Percentiles rank a stretch among this genome's conserved stretches.
These are phyloP conservation scores for Picea engelmannii DNA, from an alignment of 83 land plant species.

Conservation along the genomic window DNA sequence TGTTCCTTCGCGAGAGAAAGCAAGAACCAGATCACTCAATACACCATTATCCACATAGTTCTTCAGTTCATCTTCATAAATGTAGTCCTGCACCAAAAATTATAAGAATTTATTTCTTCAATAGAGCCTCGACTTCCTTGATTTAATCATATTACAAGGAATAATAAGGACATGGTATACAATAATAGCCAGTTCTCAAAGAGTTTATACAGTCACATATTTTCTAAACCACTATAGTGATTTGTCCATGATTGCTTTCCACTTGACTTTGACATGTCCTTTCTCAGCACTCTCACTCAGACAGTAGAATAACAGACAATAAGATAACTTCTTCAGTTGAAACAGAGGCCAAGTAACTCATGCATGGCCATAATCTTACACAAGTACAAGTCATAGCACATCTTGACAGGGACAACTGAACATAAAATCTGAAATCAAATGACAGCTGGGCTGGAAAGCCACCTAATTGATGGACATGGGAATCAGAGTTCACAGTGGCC, in stretches of 20 bases:
- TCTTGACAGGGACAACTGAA: too few relatives aligned
- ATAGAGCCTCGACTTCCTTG: background rate
- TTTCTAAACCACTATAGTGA: background rate
- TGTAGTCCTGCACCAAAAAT: slow-evolving; percentile 65
- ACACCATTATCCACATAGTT: slow-evolving; percentile 65
- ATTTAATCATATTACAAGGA: background rate
- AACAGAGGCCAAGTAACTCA: background rate
- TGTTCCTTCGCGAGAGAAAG: slow-evolving; percentile 92
- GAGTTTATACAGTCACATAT: background rate
- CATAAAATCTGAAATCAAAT: background rate
- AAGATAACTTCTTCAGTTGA: background rate
- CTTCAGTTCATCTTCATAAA: slow-evolving; percentile 90
- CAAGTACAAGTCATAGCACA: background rate
- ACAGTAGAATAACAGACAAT: background rate
- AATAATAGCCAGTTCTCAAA: background rate
- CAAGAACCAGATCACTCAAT: slow-evolving; percentile 74
- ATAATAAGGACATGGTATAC: background rate
- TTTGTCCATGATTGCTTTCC: background rate
- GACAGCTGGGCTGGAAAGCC: background rate
- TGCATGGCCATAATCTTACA: background rate
- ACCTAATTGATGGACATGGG: too few relatives aligned
- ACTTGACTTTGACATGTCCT: background rate
- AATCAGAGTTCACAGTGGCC: background rate
- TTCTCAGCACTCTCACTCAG: background rate
- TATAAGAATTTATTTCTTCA: background rate